Evolutionary conservation across 805 yeast genomes (phyloP).

Genomic region (Hyphopichia homilentoma): DNA sequence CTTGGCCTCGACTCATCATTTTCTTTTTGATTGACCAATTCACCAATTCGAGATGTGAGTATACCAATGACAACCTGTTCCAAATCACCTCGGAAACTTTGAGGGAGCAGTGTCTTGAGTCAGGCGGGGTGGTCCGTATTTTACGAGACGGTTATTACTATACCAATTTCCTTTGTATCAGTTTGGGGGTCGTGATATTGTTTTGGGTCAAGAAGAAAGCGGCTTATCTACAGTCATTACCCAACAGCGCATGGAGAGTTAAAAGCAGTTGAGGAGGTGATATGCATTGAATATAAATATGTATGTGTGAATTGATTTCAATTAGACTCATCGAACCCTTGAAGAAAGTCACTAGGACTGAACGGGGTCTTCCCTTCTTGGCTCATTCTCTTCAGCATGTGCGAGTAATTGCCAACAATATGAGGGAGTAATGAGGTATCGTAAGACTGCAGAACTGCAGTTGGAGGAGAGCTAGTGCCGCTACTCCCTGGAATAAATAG

Average conservation of each 20-base stretch:
- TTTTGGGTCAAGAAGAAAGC: constrained; percentile 66
- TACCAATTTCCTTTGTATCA: constrained; percentile 70
- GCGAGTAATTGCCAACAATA: constrained; percentile 36
- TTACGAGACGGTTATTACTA: constrained; percentile 79
- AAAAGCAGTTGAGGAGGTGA: constrained; percentile 10
- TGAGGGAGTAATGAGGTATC: constrained; percentile 39
- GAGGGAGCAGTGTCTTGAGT: constrained; percentile 47
- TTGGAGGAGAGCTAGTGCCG: neutral
- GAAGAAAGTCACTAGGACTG: constrained; percentile 35
- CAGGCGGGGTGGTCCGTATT: constrained; percentile 54
- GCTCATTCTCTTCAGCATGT: constrained; percentile 31
- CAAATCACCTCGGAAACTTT: constrained; percentile 25
- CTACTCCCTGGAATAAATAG: neutral
- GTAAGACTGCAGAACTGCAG: constrained; percentile 7
- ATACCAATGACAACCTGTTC: constrained; percentile 9
- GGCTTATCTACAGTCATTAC: constrained; percentile 63
- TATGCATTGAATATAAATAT: neutral
- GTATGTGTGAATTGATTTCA: neutral
- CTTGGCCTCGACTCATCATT: constrained; percentile 91
- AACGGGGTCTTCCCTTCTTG: constrained; percentile 36
- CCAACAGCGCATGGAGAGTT: constrained; percentile 75
- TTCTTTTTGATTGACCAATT: constrained; percentile 76
- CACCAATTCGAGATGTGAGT: constrained; percentile 60
- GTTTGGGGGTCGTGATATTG: constrained; percentile 61
- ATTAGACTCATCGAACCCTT: neutral